Conservation (phyloP, 768 basidiomycete genomes). For the Suillus bovinus region DNA sequence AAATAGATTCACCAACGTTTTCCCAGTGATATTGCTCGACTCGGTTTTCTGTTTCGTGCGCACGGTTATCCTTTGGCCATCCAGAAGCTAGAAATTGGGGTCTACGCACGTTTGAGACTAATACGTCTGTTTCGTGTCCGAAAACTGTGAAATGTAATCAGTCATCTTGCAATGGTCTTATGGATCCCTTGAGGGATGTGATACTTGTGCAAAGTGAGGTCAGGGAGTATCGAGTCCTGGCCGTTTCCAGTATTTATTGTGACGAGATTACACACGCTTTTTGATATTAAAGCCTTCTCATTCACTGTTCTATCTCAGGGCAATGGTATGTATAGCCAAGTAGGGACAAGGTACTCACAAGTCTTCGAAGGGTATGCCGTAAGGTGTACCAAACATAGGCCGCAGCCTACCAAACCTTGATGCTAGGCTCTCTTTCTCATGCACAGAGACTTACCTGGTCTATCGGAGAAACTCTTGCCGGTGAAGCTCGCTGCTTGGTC, state of each 20-base stretch:
- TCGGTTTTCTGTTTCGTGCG: neutral
- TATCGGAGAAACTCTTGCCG: neutral
- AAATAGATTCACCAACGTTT: neutral
- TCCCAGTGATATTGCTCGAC: neutral
- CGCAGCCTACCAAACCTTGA: neutral
- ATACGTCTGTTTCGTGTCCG: neutral
- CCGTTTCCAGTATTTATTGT: neutral
- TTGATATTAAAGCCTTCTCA: conserved; percentile 1
- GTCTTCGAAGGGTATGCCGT: neutral
- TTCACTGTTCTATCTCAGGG: conserved; percentile 1
- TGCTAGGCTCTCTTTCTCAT: neutral
- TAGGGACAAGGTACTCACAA: neutral
- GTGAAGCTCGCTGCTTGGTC: neutral
- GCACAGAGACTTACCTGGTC: neutral
- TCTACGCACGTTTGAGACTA: neutral
- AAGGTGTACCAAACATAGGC: neutral
- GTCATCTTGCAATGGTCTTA: neutral
- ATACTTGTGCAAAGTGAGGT: neutral
- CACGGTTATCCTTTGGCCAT: neutral
- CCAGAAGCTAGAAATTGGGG: neutral
- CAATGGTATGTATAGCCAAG: conserved; percentile 1
- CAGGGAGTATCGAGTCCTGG: neutral
- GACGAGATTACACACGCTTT: neutral
- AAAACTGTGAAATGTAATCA: neutral
- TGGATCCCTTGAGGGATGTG: neutral